Evolutionary conservation across 108 stramenopile species (phyloP).

Genomic region (Cyclotella cryptica): DNA sequence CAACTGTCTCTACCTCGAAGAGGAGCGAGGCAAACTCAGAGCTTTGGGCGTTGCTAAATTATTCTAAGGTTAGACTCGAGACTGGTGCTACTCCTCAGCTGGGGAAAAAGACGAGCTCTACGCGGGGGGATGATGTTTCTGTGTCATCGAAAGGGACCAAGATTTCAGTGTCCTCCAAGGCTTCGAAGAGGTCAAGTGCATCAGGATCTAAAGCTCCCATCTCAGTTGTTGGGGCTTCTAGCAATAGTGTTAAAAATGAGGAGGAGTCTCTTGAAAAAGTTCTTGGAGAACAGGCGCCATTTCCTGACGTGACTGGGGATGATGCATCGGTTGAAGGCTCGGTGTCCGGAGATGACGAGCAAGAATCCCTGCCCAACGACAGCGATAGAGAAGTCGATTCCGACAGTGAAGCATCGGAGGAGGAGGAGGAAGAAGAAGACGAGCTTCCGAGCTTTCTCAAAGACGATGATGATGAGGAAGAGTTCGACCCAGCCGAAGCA

Average conservation of each 20-base stretch:
- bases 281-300: slow-evolving; percentile 17
- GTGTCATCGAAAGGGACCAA: slow-evolving; percentile 28
- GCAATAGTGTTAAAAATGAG: neutral
- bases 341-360: slow-evolving; percentile 36
- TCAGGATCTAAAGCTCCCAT: slow-evolving; percentile 5
- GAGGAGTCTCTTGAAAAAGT: neutral
- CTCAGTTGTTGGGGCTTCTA: slow-evolving; percentile 26
- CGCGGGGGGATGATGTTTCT: slow-evolving; percentile 14
- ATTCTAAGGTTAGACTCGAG: slow-evolving; percentile 52
- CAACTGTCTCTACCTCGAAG: slow-evolving; percentile 28
- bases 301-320: slow-evolving; percentile 36
- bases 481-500: slow-evolving; percentile 44
- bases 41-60: slow-evolving; percentile 55
- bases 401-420: slow-evolving; percentile 13
- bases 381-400: slow-evolving; percentile 19
- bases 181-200: slow-evolving; percentile 41
- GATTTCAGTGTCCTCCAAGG: slow-evolving; percentile 37
- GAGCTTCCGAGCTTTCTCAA: slow-evolving; percentile 47
- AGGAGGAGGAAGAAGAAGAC: slow-evolving; percentile 49
- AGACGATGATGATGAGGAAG: slow-evolving; percentile 44
- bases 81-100: slow-evolving; percentile 46
- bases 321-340: slow-evolving; percentile 46
- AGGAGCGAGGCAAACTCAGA: slow-evolving; percentile 48
- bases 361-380: slow-evolving; percentile 16
- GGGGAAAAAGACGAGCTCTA: slow-evolving; percentile 31